A percentile compares a stretch with the other conserved stretches of the same genome.
These are phyloP conservation scores for Sistotremastrum suecicum DNA, from an alignment of 768 basidiomycete genomes.

Conservation along the genomic window DNA sequence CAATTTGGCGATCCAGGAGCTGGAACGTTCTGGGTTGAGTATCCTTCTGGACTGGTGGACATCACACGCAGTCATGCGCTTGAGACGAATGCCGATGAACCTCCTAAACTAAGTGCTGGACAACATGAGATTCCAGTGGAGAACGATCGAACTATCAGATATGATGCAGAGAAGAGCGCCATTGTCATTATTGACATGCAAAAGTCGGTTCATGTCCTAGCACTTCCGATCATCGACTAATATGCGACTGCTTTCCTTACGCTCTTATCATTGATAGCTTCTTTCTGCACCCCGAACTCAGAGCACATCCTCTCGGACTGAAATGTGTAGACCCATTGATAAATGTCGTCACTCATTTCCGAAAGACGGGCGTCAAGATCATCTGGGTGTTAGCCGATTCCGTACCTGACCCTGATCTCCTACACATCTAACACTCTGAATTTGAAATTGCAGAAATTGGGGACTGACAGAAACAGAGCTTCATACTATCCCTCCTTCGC, in stretches of 20 bases:
- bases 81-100: conserved; percentile 7
- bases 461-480: conserved; percentile 54
- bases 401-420: not conserved
- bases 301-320: conserved; percentile 39
- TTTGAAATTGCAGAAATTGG: conserved; percentile 37
- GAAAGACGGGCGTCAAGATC: conserved; percentile 37
- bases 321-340: conserved; percentile 42
- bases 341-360: conserved; percentile 31
- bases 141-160: conserved; percentile 34
- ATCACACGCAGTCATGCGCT: conserved; percentile 36
- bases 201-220: conserved; percentile 28
- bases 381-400: conserved; percentile 43
- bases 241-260: not conserved
- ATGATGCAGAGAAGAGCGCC: conserved; percentile 35
- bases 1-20: conserved; percentile 36
- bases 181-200: conserved; percentile 64
- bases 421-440: not conserved
- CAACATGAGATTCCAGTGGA: conserved; percentile 44
- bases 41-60: conserved; percentile 49
- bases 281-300: conserved; percentile 49
- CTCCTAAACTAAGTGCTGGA: conserved; percentile 19
- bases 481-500: conserved; percentile 43
- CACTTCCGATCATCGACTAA: too few relatives aligned
- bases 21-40: conserved; percentile 53
- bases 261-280: conserved; percentile 25